Base-by-base conservation (phyloP, 768 basidiomycete species). In the Mycena crocata region DNA sequence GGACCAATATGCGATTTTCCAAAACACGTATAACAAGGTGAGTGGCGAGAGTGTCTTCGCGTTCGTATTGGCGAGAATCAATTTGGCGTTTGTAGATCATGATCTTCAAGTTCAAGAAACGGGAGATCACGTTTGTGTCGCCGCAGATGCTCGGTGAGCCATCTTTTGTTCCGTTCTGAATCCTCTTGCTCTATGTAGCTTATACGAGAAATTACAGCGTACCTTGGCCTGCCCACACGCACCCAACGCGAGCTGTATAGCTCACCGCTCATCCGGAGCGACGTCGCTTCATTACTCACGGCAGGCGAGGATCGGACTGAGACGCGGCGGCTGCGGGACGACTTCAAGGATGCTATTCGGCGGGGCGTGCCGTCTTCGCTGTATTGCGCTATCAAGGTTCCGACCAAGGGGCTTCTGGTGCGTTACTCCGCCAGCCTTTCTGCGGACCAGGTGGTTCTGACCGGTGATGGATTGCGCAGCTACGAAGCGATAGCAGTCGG, bases 91-190 rank as follows among this genome's bases (percentile, higher is more conserved):
- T 12, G 35, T 14, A 69, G 68, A 48, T 70, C 35, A 15, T 70
- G 24, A 60, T 70, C 35, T 70, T 70, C 64, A 70, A 63, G 42
- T 42, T 56, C 37, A 70, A 66, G 40, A 70, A 70, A 44, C 64
- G 68, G 46, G 68, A 66, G 64, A 70, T 70, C n/a, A 70, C 68
- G 9, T 70, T 70, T 35, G 68, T 66, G 37, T 66, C 68, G 30
- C 64, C 68, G 39, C 64, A 63, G 40, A 70, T 70, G 68, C 62
- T 70, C 12, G 35, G 68, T 70, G 34, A 0, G 64, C 50, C 32
- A 6, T 21, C 10, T 54, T 42, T 48, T 50, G 2, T 32, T 34
- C 12, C 23, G 13, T 46, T 32, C 13, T 5, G 21, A 8, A 15
- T 24, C 6, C 23, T 32, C 14, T 32, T 51, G 15, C 10, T 26